Conservation (phyloP, 2,329 filamentous ascomycete species). For the Colletotrichum orchidophilum region DNA sequence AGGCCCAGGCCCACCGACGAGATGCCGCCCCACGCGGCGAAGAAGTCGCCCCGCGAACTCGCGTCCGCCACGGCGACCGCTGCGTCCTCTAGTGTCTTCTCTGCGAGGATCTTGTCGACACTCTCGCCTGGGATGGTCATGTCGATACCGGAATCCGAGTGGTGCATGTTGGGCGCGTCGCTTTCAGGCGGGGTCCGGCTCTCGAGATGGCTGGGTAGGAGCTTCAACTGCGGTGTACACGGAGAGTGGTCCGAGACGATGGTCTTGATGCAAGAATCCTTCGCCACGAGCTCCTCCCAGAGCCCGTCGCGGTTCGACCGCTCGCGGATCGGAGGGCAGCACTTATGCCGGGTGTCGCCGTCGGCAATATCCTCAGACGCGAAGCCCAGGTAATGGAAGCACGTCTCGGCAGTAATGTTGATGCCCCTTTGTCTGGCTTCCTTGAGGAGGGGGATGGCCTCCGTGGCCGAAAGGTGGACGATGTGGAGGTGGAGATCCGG, state of each 20-base stretch:
- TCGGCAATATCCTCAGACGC: slow-evolving; percentile 83
- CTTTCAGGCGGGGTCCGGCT: slow-evolving; percentile 38
- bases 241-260: slow-evolving; percentile 96
- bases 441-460: slow-evolving; percentile 84
- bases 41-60: slow-evolving; percentile 79
- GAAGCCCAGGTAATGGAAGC: slow-evolving; percentile 92
- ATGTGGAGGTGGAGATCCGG: slow-evolving; percentile 90
- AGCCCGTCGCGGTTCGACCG: slow-evolving; percentile 84
- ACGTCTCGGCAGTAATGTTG: slow-evolving; percentile 93
- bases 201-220: slow-evolving; percentile 76
- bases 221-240: slow-evolving; percentile 93
- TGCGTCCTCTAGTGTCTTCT: slow-evolving; percentile 40
- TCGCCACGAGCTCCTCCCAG: slow-evolving; percentile 80
- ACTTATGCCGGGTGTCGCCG: slow-evolving; percentile 93
- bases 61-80: slow-evolving; percentile 47
- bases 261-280: slow-evolving; percentile 85
- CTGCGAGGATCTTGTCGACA: slow-evolving; percentile 37
- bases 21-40: slow-evolving; percentile 96
- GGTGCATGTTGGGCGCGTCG: slow-evolving; percentile 49
- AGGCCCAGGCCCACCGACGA: slow-evolving; percentile 92
- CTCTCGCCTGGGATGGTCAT: slow-evolving; percentile 48
- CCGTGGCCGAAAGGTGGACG: slow-evolving; percentile 89
- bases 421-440: slow-evolving; percentile 77
- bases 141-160: slow-evolving; percentile 64
- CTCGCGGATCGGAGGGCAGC: slow-evolving; percentile 89